Percentiles rank a stretch among this genome's conserved stretches.
Conservation (phyloP, 2,329 filamentous ascomycete species). For the Diplodia corticola region DNA sequence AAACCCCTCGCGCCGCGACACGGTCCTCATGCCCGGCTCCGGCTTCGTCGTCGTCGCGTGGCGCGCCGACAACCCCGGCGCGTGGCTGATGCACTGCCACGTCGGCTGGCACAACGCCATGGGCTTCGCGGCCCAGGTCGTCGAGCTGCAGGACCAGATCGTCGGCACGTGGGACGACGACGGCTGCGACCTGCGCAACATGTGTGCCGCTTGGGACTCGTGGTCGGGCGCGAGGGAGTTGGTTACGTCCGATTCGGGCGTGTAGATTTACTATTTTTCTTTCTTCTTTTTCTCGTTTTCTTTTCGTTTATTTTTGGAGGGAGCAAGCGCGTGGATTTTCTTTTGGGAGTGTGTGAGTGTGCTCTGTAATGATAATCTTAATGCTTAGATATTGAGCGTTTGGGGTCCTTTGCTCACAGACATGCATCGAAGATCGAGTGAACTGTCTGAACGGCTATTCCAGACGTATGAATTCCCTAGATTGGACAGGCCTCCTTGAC, state of each 20-base stretch:
- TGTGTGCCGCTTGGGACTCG: background rate
- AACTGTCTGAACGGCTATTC: background rate
- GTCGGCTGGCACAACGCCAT: constrained; percentile 50
- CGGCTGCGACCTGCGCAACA: background rate
- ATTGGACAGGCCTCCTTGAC: background rate
- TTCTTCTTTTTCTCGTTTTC: too few relatives aligned
- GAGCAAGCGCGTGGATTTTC: too few relatives aligned
- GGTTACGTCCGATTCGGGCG: background rate
- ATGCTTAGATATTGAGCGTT: background rate
- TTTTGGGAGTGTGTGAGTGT: too few relatives aligned
- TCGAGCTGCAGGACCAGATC: constrained; percentile 18
- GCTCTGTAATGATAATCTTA: background rate
- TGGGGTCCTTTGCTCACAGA: background rate
- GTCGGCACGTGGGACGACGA: background rate
- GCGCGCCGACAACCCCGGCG: constrained; percentile 54
- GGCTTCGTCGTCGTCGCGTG: constrained; percentile 55
- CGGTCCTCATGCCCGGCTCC: constrained; percentile 59
- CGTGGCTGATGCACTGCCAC: constrained; percentile 31
- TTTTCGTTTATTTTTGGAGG: too few relatives aligned
- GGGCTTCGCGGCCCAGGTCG: constrained; percentile 52
- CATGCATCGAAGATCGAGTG: background rate
- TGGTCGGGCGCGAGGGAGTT: background rate
- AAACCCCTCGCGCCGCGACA: constrained; percentile 43
- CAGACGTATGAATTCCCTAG: background rate
- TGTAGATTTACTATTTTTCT: too few relatives aligned